These are phyloP conservation scores for Biancaea sappan DNA, from an alignment of 306 rosid genomes.

Conservation along the genomic window DNA sequence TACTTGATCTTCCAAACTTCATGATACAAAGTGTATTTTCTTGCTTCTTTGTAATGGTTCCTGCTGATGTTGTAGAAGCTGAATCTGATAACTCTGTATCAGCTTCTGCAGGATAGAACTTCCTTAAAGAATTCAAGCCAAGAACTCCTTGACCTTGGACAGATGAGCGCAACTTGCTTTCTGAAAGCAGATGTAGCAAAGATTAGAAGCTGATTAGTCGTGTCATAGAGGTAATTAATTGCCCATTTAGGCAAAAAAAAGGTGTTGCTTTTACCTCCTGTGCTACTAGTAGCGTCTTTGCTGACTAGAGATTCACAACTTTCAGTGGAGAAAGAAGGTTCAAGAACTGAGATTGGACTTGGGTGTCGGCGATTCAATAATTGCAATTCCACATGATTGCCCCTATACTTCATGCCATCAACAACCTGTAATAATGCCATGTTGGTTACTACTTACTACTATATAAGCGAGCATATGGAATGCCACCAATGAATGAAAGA, in stretches of 20 bases:
- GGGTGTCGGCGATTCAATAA: constrained; percentile 57
- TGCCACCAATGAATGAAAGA: too few relatives aligned
- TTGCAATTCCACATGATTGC: constrained; percentile 40
- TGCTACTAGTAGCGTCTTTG: constrained; percentile 54
- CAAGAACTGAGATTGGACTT: constrained; percentile 88
- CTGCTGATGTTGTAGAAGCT: constrained; percentile 70
- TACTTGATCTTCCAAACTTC: constrained; percentile 37
- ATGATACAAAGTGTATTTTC: constrained; percentile 21
- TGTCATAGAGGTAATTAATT: neutral
- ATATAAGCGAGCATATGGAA: constrained; percentile 17
- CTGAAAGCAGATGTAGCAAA: constrained; percentile 45
- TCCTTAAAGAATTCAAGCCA: constrained; percentile 49
- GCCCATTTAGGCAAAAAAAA: neutral
- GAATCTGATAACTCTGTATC: constrained; percentile 83
- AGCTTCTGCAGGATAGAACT: constrained; percentile 47
- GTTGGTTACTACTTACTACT: constrained; percentile 22
- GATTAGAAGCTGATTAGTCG: constrained; percentile 19
- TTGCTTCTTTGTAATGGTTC: constrained; percentile 40
- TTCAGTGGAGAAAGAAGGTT: constrained; percentile 78
- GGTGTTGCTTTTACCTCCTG: constrained; percentile 57
- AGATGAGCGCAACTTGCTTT: constrained; percentile 70
- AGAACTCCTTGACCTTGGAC: constrained; percentile 59
- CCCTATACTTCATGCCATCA: constrained; percentile 46
- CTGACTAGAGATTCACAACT: constrained; percentile 70
- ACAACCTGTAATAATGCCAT: constrained; percentile 47